These are phyloP conservation scores for Ogataea ganodermae DNA, from an alignment of 805 yeast genomes.

Conservation along the genomic window DNA sequence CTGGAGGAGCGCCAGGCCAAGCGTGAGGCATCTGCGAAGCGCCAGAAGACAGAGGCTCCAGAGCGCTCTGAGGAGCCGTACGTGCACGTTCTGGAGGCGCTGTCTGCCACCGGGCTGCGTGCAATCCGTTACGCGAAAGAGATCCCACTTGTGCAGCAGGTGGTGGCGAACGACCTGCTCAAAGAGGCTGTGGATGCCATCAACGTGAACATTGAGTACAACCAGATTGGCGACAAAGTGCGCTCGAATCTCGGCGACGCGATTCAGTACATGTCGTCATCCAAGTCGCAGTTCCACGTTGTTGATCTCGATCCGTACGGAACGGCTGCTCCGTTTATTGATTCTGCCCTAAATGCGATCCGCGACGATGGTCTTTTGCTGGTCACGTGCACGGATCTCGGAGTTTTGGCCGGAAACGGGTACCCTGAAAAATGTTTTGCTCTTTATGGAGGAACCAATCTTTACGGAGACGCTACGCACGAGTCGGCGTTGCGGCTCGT, in stretches of 20 bases:
- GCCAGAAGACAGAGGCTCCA: constrained; percentile 5
- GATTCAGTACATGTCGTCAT: constrained; percentile 70
- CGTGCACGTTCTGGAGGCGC: constrained; percentile 79
- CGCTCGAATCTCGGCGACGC: constrained; percentile 84
- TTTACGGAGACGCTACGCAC: constrained; percentile 85
- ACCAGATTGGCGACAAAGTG: constrained; percentile 59
- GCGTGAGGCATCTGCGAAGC: constrained; percentile 16
- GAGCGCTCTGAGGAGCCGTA: constrained; percentile 39
- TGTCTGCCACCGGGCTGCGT: constrained; percentile 93
- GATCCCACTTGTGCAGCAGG: constrained; percentile 68
- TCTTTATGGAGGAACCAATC: constrained; percentile 87
- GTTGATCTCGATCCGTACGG: constrained; percentile 98
- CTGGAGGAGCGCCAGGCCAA: constrained; percentile 38
- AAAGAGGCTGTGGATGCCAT: constrained; percentile 85
- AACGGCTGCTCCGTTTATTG: constrained; percentile 93
- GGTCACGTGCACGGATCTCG: constrained; percentile 95
- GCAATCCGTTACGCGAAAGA: constrained; percentile 94
- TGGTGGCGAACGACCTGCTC: constrained; percentile 88
- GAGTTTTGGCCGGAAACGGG: constrained; percentile 92
- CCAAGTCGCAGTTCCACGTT: constrained; percentile 65
- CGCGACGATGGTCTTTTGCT: constrained; percentile 81
- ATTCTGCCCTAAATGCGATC: constrained; percentile 84
- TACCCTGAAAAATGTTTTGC: constrained; percentile 98
- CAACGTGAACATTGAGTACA: constrained; percentile 66
- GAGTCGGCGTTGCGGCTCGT: constrained; percentile 91